Base-by-base conservation (phyloP, 352 stramenopile genomes). In the Phytophthora multivora region DNA sequence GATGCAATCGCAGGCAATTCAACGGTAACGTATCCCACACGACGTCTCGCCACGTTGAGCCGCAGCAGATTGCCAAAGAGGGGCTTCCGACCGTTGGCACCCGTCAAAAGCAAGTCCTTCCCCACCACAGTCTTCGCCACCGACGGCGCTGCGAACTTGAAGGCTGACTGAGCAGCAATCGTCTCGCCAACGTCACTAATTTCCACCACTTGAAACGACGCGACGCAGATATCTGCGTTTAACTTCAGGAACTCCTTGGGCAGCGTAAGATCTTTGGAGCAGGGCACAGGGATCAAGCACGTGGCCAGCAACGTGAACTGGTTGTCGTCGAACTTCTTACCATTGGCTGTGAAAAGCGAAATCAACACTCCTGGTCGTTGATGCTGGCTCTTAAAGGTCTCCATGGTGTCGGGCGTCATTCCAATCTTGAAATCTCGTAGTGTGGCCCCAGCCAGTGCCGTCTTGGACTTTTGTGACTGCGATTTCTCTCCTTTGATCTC, bases 31-130 rank as follows among this genome's bases (percentile, higher is more conserved):
- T 74, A 60, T 39, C 84, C 84, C 23, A 63, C 71, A 57, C 84
- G 77, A 52, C 75, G 75, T 49, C 66, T 70, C 16, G 42, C 63
- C 30, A 74, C 60, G 48, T 88, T 77, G 0, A 93, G 35, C 2
- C 84, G 69, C 57, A 90, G 28, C n/a, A 90, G n/a, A 36, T 85
- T 88, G 23, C 74, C 77, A 45, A 86, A 93, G 16, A 93, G 59
- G 33, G 84, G 79, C 26, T 71, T 50, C 38, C 70, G 72, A 3
- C 46, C 68, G 31, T 73, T 68, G 16, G 61, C 41, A 35, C 47
- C 65, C 13, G 69, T 59, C 8, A 53, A 47, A 41, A 93, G 21
- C 41, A 93, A 39, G 11, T 88, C 68, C 26, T 80, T 79, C n/a
- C 84, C 84, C 0, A 42, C 54, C 42, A 83, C 54, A 18, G 36